These are phyloP conservation scores for Capillidium heterosporum DNA, from an alignment of 371 early-diverging fungal genomes.

Conservation along the genomic window DNA sequence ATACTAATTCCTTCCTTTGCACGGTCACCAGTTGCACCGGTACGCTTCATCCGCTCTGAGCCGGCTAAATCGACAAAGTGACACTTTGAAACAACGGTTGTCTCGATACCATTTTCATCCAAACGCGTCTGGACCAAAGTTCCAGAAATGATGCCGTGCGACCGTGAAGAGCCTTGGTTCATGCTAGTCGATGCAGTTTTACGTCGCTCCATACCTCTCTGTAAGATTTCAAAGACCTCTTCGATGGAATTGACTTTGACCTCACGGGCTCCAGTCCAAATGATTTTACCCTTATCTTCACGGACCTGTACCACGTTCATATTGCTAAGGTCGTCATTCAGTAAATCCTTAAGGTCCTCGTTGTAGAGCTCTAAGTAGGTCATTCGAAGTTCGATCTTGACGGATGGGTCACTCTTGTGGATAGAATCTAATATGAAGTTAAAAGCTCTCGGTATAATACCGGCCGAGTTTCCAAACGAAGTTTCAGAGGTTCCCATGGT, in stretches of 20 bases:
- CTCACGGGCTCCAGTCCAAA: conserved; percentile 78
- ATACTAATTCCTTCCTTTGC: conserved; percentile 96
- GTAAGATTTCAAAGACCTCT: conserved; percentile 23
- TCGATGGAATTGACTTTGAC: conserved; percentile 46
- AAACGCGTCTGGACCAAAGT: conserved; percentile 9
- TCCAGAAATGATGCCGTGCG: conserved; percentile 95
- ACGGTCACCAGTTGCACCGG: conserved; percentile 82
- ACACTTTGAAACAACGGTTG: conserved; percentile 46
- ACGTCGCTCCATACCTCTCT: conserved; percentile 62
- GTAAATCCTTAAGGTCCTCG: conserved; percentile 79
- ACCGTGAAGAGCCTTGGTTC: conserved; percentile 89
- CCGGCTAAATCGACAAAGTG: conserved; percentile 97
- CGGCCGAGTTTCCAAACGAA: background rate
- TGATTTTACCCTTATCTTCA: conserved; percentile 83
- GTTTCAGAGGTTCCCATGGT: conserved; percentile 82
- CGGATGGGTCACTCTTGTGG: conserved; percentile 10
- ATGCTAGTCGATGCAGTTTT: conserved; percentile 94
- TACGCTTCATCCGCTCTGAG: conserved; percentile 79
- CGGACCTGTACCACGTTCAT: conserved; percentile 27
- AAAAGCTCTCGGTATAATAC: conserved; percentile 5
- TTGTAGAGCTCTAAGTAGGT: conserved; percentile 94
- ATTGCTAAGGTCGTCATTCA: conserved; percentile 14
- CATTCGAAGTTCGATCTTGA: conserved; percentile 16
- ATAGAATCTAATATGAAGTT: background rate
- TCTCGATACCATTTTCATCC: background rate